phyloP scores from a whole-genome alignment of 352 stramenopile species.

The Pseudoperonospora humuli region DNA sequence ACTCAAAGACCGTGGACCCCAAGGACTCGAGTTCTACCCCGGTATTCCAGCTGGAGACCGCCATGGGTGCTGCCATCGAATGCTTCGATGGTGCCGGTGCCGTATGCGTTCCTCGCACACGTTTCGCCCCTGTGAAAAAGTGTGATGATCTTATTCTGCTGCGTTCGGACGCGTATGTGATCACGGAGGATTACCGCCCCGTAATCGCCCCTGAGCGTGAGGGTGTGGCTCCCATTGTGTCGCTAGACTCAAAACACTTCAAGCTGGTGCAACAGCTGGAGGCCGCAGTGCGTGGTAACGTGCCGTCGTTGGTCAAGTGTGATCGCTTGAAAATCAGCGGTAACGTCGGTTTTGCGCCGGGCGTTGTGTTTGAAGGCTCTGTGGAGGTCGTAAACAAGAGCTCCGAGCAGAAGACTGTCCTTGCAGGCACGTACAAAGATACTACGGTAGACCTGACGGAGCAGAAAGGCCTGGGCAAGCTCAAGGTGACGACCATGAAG shows the following conservation, averaged over 20 bases:
- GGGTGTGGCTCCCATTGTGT: constrained; percentile 91
- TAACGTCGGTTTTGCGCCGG: constrained; percentile 89
- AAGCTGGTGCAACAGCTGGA: constrained; percentile 97
- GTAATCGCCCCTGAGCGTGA: constrained; percentile 93
- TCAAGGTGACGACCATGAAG: constrained; percentile 78
- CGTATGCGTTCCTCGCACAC: constrained; percentile 83
- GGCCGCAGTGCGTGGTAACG: constrained; percentile 86
- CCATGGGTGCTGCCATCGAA: constrained; percentile 84
- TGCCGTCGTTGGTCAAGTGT: constrained; percentile 94
- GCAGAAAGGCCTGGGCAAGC: constrained; percentile 87
- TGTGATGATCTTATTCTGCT: constrained; percentile 87
- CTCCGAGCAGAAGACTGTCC: constrained; percentile 93
- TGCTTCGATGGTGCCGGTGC: constrained; percentile 82
- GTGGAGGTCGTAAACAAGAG: constrained; percentile 95
- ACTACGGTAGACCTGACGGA: constrained; percentile 92
- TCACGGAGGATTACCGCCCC: constrained; percentile 92
- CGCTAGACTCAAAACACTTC: constrained; percentile 96
- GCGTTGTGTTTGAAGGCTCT: constrained; percentile 88
- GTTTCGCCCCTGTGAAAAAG: constrained; percentile 87
- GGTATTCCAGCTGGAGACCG: constrained; percentile 84
- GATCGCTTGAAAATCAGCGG: constrained; percentile 94
- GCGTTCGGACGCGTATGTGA: constrained; percentile 96
- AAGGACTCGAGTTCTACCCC: constrained; percentile 78
- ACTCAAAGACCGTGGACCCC: constrained; percentile 82
- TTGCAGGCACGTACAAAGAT: constrained; percentile 90